Percentiles rank a stretch among this genome's conserved stretches.
These are phyloP conservation scores for Geotrichum klebahnii DNA, from an alignment of 1,139 yeast genomes.

Conservation along the genomic window DNA sequence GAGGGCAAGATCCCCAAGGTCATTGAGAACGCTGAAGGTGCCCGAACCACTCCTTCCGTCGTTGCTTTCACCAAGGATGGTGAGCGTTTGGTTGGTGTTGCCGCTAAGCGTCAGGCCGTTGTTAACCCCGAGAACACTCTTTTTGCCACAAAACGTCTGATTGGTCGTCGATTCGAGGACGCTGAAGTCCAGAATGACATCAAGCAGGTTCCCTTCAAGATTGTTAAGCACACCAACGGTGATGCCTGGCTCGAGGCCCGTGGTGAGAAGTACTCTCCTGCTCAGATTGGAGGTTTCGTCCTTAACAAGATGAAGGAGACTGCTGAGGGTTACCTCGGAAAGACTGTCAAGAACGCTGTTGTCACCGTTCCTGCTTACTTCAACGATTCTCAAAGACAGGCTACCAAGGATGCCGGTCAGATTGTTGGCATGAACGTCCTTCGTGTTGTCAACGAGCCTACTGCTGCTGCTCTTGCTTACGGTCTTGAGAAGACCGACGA, in stretches of 20 bases:
- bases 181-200: constrained; percentile 94
- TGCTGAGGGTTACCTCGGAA: constrained; percentile 88
- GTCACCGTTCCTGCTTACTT: constrained; percentile 98
- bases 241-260: constrained; percentile 99
- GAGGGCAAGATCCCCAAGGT: constrained; percentile 96
- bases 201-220: constrained; percentile 95
- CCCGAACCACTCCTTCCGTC: constrained; percentile 97
- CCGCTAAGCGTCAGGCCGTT: constrained; percentile 98
- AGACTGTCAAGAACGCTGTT: constrained; percentile 82
- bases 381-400: constrained; percentile 98
- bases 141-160: constrained; percentile 96
- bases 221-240: constrained; percentile 92
- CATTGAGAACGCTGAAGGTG: constrained; percentile 97
- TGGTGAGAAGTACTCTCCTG: constrained; percentile 86
- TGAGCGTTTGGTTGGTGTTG: constrained; percentile 94
- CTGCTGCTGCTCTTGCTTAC: constrained; percentile 97
- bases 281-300: constrained; percentile 95
- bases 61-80: constrained; percentile 97
- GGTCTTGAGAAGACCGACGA: constrained; percentile 82
- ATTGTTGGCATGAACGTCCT: constrained; percentile 93
- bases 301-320: constrained; percentile 96
- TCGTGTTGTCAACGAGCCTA: constrained; percentile 97
- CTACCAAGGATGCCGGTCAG: constrained; percentile 97
- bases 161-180: constrained; percentile 97
- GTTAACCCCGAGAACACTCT: constrained; percentile 97